Conservation (phyloP, 2,329 filamentous ascomycete species). For the Ampelomyces quisqualis region DNA sequence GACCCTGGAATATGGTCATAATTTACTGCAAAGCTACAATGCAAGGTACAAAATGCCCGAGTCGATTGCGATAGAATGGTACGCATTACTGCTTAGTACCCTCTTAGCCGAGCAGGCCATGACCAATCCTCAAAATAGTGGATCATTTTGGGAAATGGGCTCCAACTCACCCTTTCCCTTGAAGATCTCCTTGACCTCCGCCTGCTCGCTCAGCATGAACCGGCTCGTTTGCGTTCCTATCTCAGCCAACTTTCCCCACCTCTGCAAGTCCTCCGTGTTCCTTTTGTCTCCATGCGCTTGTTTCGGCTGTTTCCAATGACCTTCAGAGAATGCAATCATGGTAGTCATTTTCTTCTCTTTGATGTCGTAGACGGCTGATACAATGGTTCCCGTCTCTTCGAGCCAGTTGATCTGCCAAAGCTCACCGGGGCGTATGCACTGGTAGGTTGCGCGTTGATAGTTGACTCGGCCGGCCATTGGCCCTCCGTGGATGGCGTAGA, state of each 20-base stretch:
- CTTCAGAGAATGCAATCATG: slow-evolving; percentile 56
- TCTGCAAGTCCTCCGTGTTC: slow-evolving; percentile 52
- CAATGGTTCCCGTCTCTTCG: slow-evolving; percentile 61
- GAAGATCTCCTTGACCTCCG: slow-evolving; percentile 53
- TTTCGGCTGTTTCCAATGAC: slow-evolving; percentile 55
- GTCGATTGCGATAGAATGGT: slow-evolving; percentile 2
- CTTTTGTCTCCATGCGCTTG: slow-evolving; percentile 60
- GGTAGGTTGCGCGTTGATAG: slow-evolving; percentile 58
- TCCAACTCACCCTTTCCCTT: slow-evolving; percentile 52
- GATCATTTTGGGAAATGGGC: slow-evolving; percentile 43
- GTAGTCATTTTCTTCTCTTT: slow-evolving; percentile 52
- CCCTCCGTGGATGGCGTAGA: slow-evolving; percentile 62
- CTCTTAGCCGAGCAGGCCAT: neutral
- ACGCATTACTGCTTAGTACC: neutral
- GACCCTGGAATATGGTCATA: slow-evolving; percentile 8
- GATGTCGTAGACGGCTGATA: slow-evolving; percentile 59
- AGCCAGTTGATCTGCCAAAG: slow-evolving; percentile 64
- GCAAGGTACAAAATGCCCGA: slow-evolving; percentile 11
- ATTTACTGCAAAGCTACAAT: slow-evolving; percentile 9
- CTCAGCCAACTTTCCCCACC: slow-evolving; percentile 54
- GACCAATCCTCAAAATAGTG: slow-evolving; percentile 17
- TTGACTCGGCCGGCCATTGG: slow-evolving; percentile 54
- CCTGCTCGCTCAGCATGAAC: slow-evolving; percentile 57
- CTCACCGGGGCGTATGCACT: slow-evolving; percentile 59
- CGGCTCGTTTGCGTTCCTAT: slow-evolving; percentile 55